These are phyloP conservation scores for Pleurotus pulmonarius DNA, from an alignment of 768 basidiomycete genomes.

Conservation along the genomic window DNA sequence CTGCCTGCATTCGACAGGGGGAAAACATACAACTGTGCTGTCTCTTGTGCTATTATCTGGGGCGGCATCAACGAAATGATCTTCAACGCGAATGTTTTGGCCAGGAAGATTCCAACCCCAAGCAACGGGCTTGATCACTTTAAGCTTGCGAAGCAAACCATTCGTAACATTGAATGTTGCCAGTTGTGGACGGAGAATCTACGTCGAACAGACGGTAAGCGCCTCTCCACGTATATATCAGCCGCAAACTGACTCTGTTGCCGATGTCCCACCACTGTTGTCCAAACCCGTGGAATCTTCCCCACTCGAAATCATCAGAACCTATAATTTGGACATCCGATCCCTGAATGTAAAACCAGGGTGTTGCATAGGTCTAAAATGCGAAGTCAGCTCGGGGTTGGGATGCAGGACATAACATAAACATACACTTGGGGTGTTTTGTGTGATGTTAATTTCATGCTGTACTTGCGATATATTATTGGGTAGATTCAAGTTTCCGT, in stretches of 20 bases:
- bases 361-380: constrained; percentile 34
- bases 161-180: constrained; percentile 45
- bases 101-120: constrained; percentile 44
- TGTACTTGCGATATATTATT: constrained; percentile 40
- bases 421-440: constrained; percentile 33
- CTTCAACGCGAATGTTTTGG: constrained; percentile 31
- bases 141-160: constrained; percentile 29
- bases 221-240: not conserved
- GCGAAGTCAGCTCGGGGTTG: not conserved
- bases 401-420: not conserved
- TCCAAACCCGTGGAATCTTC: constrained; percentile 42
- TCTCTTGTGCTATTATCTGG: constrained; percentile 35
- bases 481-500: constrained; percentile 42
- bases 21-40: constrained; percentile 24
- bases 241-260: constrained; percentile 26
- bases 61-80: constrained; percentile 37
- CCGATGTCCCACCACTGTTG: constrained; percentile 49
- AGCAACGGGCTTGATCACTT: constrained; percentile 46
- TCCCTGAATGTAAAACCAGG: constrained; percentile 44
- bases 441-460: constrained; percentile 30
- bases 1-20: not conserved
- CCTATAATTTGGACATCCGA: constrained; percentile 37
- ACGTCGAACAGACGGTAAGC: not conserved
- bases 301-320: constrained; percentile 33
- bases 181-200: constrained; percentile 42